A percentile compares a stretch with the other conserved stretches of the same genome.
phyloP scores from a whole-genome alignment of 2,329 filamentous ascomycete species.

The Colletotrichum lindemuthianum region DNA sequence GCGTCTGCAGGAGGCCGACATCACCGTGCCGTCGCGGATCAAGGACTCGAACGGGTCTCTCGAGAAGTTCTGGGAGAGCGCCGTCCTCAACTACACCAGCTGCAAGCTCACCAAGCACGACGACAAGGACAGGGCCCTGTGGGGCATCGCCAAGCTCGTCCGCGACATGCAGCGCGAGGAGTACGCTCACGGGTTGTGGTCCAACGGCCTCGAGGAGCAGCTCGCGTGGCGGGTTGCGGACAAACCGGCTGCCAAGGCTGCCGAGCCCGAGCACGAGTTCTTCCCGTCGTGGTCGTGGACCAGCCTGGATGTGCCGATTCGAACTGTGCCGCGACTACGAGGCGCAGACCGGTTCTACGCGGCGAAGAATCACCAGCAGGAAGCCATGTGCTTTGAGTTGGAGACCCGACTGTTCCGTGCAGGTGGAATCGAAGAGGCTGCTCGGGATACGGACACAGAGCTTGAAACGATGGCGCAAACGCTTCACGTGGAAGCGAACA shows the following conservation, averaged over 20 bases:
- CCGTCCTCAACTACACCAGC: conserved; percentile 37
- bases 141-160: conserved; percentile 36
- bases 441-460: no score
- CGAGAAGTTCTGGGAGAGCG: conserved; percentile 36
- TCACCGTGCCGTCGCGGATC: background rate
- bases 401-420: conserved; percentile 1
- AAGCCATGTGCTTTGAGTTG: background rate
- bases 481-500: background rate
- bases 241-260: no score
- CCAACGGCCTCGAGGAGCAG: conserved; percentile 33
- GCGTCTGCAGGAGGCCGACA: conserved; percentile 3
- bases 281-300: conserved; percentile 22
- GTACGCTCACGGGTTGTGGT: conserved; percentile 37
- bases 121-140: conserved; percentile 37
- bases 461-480: no score
- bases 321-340: background rate
- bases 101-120: conserved; percentile 33
- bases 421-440: background rate
- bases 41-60: background rate
- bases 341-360: background rate
- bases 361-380: background rate
- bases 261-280: background rate
- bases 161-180: conserved; percentile 17
- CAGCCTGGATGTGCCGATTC: background rate
- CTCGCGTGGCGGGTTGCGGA: conserved; percentile 35